Evolutionary conservation across 2,329 filamentous ascomycete genomes (phyloP), one percentile per base, ranked within the genome.

Genomic region (Claviceps sorghi): DNA sequence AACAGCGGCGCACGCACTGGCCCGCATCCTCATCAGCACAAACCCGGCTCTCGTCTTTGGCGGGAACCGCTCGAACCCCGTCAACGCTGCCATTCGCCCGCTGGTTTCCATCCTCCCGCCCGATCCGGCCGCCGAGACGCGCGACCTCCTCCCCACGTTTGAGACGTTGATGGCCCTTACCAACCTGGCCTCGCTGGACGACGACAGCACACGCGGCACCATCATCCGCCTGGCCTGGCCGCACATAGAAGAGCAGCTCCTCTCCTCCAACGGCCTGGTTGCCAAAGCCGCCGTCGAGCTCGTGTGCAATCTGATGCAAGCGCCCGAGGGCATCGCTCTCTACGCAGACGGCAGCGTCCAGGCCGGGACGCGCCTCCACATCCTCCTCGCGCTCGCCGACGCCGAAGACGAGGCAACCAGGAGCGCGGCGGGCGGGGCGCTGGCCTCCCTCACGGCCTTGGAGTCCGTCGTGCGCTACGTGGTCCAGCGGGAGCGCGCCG

Each of bases 151-250:
- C 0, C 89, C 93, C 0, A 83, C 86, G 0, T 98, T 97, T 59
- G 93, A 98, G 67, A 78, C 85, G 0, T 77, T 98, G 9, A 84
- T 97, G 65, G 91, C 93, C 0, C 78, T 98, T 38, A 97, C 93
- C 0, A 98, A 98, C 60, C 78, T 98, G 8, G 93, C 91, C 0
- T 94, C 88, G 0, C 79, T 83, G 13, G 84, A 90, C 51, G 77
- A 84, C 55, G 74, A 80, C 36, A 78, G 81, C 6, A 76, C 79
- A 6, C 78, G 83, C 45, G 73, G 77, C 38, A 73, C 77, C 17
- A 90, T 95, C 49, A 80, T 95, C 38, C 80, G 85, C 10, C 72
- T 78, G 4, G 80, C 84, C 1, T 95, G 88, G 79, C 65, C 80
- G 1, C 79, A 80, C 21, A 76, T 95, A 44, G 93, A 97, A 65